Conservation (phyloP, 768 basidiomycete species). For the Lactarius pseudohatsudake region DNA sequence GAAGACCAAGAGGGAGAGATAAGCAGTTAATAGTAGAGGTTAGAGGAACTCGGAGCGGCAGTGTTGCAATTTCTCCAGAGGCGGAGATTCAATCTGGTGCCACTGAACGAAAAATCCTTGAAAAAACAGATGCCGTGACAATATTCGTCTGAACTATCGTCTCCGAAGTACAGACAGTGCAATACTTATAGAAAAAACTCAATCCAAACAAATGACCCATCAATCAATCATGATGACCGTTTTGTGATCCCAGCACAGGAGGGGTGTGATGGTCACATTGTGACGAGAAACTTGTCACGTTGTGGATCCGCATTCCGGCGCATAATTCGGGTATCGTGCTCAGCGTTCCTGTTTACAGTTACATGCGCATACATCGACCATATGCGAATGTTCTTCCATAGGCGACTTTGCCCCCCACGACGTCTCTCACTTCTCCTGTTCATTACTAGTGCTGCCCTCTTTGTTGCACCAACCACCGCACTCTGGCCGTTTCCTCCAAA, state of each 20-base stretch:
- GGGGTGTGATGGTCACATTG: background rate
- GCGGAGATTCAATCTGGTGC: conserved; percentile 14
- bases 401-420: conserved; percentile 21
- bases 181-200: background rate
- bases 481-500: conserved; percentile 90
- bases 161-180: background rate
- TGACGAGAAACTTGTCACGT: background rate
- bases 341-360: background rate
- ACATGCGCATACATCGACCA: conserved; percentile 2
- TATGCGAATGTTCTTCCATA: conserved; percentile 10
- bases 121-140: background rate
- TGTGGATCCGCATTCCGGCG: no score
- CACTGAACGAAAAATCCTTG: background rate
- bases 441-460: conserved; percentile 1
- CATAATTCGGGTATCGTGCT: no score
- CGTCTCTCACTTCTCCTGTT: conserved; percentile 21
- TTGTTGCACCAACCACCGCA: conserved; percentile 18
- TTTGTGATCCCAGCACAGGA: background rate
- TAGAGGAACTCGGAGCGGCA: background rate
- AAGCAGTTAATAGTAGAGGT: background rate
- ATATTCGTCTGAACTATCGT: background rate
- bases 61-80: background rate
- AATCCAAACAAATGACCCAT: background rate
- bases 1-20: background rate
- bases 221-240: background rate